phyloP scores from a whole-genome alignment of 1,284 basidiomycete genomes.

The Pseudozyma tsukubaensis region DNA sequence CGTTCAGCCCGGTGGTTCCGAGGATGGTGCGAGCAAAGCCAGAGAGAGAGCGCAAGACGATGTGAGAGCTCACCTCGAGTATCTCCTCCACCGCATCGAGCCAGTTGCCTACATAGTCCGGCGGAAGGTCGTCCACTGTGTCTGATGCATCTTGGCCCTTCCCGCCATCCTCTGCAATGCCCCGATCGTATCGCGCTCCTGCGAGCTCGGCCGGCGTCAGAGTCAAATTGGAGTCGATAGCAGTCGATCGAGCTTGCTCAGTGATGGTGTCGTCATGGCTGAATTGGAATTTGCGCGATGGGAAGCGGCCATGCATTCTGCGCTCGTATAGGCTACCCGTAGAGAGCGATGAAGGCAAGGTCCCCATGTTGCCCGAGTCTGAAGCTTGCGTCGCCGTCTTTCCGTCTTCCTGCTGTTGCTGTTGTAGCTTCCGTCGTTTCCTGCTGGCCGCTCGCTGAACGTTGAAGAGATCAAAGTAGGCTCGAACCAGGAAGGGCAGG shows the following conservation, averaged over 20 bases:
- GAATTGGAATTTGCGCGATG: slow-evolving; percentile 35
- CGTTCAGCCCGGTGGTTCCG: slow-evolving; percentile 18
- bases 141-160: not conserved
- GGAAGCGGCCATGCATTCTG: slow-evolving; percentile 50
- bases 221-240: slow-evolving; percentile 7
- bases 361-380: slow-evolving; percentile 2
- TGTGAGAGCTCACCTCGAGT: slow-evolving; percentile 13
- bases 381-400: not conserved
- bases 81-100: slow-evolving; percentile 29
- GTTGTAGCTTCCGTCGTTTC: slow-evolving; percentile 12
- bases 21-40: slow-evolving; percentile 22
- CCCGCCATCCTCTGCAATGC: not conserved
- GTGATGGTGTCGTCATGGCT: slow-evolving; percentile 16
- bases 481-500: slow-evolving; percentile 30
- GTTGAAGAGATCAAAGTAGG: slow-evolving; percentile 47
- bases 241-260: slow-evolving; percentile 11
- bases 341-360: slow-evolving; percentile 25
- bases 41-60: slow-evolving; percentile 17
- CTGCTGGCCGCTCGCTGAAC: slow-evolving; percentile 32
- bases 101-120: slow-evolving; percentile 39
- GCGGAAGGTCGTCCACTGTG: slow-evolving; percentile 5
- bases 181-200: not conserved
- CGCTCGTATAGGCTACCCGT: slow-evolving; percentile 35
- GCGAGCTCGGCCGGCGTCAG: slow-evolving; percentile 1
- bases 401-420: slow-evolving; percentile 2